Percentiles rank a stretch among this genome's conserved stretches.
Evolutionary conservation across 129 eudicot genomes (phyloP).

Genomic region (Rutidosis leptorrhynchoides): DNA sequence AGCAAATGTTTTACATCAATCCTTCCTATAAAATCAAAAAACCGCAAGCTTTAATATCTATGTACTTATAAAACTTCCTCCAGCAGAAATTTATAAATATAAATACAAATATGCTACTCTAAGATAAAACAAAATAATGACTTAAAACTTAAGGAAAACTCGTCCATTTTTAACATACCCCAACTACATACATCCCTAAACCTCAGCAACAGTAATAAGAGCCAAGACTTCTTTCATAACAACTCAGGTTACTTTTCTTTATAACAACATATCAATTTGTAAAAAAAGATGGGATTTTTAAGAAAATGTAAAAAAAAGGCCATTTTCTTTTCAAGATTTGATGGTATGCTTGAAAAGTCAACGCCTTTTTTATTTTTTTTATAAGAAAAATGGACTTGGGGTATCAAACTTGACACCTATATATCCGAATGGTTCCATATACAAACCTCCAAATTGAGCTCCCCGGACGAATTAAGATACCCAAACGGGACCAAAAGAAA

Average conservation of each 20-base stretch:
- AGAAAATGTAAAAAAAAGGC: constrained; percentile 1
- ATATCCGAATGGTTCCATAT: constrained; percentile 59
- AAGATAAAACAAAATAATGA: constrained; percentile 12
- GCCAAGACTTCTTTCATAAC: constrained; percentile 2
- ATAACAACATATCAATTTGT: neutral
- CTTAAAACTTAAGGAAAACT: constrained; percentile 1
- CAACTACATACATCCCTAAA: constrained; percentile 41
- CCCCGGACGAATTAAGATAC: constrained; percentile 46
- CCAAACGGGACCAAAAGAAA: constrained; percentile 65
- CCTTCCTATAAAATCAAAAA: constrained; percentile 1
- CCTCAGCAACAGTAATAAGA: neutral
- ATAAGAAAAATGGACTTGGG: constrained; percentile 17
- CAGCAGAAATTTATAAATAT: constrained; percentile 10
- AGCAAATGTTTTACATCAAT: constrained; percentile 8
- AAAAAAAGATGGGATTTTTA: neutral
- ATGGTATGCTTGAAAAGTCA: constrained; percentile 14
- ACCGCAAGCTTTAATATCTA: constrained; percentile 29
- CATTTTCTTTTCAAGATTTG: constrained; percentile 16
- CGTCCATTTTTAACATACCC: constrained; percentile 28
- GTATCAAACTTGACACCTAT: constrained; percentile 38
- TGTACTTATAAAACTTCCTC: constrained; percentile 29
- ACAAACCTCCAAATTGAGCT: constrained; percentile 63
- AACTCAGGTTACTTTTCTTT: constrained; percentile 16
- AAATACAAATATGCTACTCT: constrained; percentile 32
- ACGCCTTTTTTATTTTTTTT: neutral